Conservation (phyloP, 495 filamentous ascomycete genomes). For the Trichocladium uniseriatum region DNA sequence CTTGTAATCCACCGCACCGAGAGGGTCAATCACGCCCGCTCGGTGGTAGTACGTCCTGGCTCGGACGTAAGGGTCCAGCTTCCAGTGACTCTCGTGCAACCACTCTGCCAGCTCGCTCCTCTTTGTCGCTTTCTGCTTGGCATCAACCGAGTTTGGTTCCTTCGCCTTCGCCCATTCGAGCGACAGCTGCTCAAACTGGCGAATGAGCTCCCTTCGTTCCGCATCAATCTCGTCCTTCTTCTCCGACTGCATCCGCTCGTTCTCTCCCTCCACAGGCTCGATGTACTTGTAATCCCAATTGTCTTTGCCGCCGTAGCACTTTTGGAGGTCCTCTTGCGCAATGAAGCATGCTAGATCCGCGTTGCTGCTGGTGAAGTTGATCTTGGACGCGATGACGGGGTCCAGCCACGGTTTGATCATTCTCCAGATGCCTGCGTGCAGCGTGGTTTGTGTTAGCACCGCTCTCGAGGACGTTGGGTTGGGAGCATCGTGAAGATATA, state of each 20-base stretch:
- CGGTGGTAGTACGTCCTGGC: conserved; percentile 8
- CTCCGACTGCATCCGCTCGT: neutral
- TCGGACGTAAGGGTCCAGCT: conserved; percentile 7
- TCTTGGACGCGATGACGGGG: conserved; percentile 10
- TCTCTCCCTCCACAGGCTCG: conserved; percentile 4
- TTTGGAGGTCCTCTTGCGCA: conserved; percentile 3
- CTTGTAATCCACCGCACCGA: conserved; percentile 7
- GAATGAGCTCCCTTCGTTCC: neutral
- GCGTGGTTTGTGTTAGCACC: neutral
- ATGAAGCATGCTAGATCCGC: conserved; percentile 1
- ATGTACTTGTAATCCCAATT: conserved; percentile 6
- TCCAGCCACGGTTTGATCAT: conserved; percentile 10
- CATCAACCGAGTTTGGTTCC: neutral
- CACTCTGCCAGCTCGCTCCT: neutral
- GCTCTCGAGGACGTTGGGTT: no score
- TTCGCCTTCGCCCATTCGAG: conserved; percentile 3
- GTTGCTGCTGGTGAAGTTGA: conserved; percentile 8
- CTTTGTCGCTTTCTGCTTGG: neutral
- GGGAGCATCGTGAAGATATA: neutral
- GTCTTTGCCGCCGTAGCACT: conserved; percentile 7
- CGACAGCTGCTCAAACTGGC: conserved; percentile 7
- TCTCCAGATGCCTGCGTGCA: conserved; percentile 7
- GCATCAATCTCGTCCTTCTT: conserved; percentile 2
- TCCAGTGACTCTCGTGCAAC: conserved; percentile 5
- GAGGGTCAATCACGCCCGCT: neutral